Base-by-base conservation (phyloP, 805 yeast species). In the Suhomyces vadensis region DNA sequence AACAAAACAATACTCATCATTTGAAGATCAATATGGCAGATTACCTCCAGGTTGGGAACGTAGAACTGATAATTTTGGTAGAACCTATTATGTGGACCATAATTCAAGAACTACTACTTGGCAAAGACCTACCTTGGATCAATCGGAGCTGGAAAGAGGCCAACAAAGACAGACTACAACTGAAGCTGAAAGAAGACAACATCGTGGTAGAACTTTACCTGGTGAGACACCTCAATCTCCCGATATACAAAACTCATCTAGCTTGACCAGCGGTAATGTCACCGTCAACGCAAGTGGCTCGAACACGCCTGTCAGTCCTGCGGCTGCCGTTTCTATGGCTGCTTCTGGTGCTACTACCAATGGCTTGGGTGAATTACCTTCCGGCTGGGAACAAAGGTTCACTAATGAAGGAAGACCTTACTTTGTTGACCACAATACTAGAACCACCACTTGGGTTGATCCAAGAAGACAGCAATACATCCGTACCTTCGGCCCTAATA, bases 361-460 rank as follows among this genome's bases (percentile, higher is more conserved):
- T 21, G 98, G 98, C 0, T 70, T 95, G 35, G 99, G 99, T 22
- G 99, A 94, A 70, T 75, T 94, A 51, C 99, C 99, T 6, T 81
- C 96, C 8, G 99, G 99, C 31, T 94, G 99, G 99, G 99, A 94
- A 69, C 98, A 92, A 71, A 77, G 99, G 52, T 86, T 87, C 58
- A 94, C 99, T 5, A 96, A 96, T 21, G 99, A 94, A 69, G 99
- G 99, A 31, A 82, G 99, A 63, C 95, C 98, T 6, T 94, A 94
- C 69, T 94, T 91, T 65, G 99, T 94, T 39, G 99, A 94, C 67
- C 99, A 94, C 71, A 94, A 94, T 67, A 94, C 99, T n/a, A 81
- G 99, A 66, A 94, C 99, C 1, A 94, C 99, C 3, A 94, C 99
- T 9, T 94, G 99, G 99, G 99, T 94, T 37, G 99, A 94, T 67